Percentiles rank a stretch among this genome's conserved stretches.
Conservation (phyloP, 257 asterid genomes). For the Schizonepeta tenuifolia region DNA sequence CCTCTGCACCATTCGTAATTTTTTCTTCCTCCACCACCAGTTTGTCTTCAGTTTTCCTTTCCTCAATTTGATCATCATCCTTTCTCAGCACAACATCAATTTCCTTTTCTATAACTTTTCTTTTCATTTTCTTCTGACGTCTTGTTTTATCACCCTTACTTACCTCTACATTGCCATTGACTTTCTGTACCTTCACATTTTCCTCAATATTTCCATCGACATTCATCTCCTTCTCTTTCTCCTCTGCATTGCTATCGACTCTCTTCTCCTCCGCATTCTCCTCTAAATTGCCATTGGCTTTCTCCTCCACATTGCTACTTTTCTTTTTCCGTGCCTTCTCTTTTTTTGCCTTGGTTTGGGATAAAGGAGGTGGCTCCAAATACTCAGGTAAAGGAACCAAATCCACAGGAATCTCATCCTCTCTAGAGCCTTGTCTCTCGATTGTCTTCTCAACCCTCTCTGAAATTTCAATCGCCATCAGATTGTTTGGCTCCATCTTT, state of each 20-base stretch:
- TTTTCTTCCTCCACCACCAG: slow-evolving; percentile 69
- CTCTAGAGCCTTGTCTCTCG: slow-evolving; percentile 43
- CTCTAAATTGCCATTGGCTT: slow-evolving; percentile 18
- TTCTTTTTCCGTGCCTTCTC: slow-evolving; percentile 55
- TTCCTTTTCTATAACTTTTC: slow-evolving; percentile 28
- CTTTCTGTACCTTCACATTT: slow-evolving; percentile 40
- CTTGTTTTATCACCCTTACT: slow-evolving; percentile 24
- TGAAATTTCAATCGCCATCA: slow-evolving; percentile 72
- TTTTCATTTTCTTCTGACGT: slow-evolving; percentile 28
- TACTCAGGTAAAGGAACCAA: slow-evolving; percentile 52
- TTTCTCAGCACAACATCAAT: slow-evolving; percentile 30
- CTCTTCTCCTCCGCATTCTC: slow-evolving; percentile 39
- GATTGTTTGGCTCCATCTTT: slow-evolving; percentile 71
- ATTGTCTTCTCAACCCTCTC: slow-evolving; percentile 65
- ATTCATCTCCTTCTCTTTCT: slow-evolving; percentile 39
- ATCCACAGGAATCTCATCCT: slow-evolving; percentile 43
- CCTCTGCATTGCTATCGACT: slow-evolving; percentile 17
- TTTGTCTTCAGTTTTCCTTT: slow-evolving; percentile 44
- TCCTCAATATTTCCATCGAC: slow-evolving; percentile 3
- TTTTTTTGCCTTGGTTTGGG: slow-evolving; percentile 40
- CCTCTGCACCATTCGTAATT: slow-evolving; percentile 44
- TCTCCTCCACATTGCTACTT: slow-evolving; percentile 40
- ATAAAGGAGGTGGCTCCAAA: slow-evolving; percentile 49
- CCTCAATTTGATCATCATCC: slow-evolving; percentile 36
- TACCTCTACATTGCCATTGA: slow-evolving; percentile 15